phyloP scores from a whole-genome alignment of 768 basidiomycete species.

The Mycena alexandri region DNA sequence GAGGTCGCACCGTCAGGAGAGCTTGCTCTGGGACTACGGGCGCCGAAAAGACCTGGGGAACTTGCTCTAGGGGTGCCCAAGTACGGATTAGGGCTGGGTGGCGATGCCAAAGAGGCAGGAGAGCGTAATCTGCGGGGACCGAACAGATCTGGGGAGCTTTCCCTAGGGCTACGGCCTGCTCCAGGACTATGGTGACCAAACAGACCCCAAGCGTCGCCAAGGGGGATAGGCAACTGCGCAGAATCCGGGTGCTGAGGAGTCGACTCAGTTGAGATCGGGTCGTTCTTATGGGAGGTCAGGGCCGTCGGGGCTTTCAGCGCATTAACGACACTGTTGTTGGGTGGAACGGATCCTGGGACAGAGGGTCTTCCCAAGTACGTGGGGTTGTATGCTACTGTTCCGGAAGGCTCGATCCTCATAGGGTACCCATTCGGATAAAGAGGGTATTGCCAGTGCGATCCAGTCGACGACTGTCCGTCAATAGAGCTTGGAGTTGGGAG shows the following conservation, averaged over 20 bases:
- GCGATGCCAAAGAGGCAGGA: too few relatives aligned
- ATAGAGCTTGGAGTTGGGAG: conserved; percentile 19
- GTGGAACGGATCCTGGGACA: neutral
- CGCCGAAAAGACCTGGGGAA: conserved; percentile 13
- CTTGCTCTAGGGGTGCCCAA: neutral
- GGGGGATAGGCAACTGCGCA: too few relatives aligned
- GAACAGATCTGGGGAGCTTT: too few relatives aligned
- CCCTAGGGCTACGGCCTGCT: too few relatives aligned
- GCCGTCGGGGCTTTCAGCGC: neutral
- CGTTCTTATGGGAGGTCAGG: too few relatives aligned
- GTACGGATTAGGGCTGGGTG: neutral
- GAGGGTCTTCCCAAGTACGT: neutral
- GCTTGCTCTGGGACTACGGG: conserved; percentile 1
- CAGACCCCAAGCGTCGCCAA: too few relatives aligned
- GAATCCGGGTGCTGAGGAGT: too few relatives aligned
- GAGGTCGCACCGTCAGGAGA: neutral
- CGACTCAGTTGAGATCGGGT: too few relatives aligned
- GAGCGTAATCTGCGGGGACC: too few relatives aligned
- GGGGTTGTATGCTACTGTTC: neutral
- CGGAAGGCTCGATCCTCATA: neutral
- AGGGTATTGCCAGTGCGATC: neutral
- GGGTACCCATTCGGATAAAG: neutral
- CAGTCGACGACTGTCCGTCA: neutral
- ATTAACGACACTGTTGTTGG: neutral
- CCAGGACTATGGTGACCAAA: too few relatives aligned